Base-by-base conservation (phyloP, 306 rosid genomes). In the Cicer arietinum region DNA sequence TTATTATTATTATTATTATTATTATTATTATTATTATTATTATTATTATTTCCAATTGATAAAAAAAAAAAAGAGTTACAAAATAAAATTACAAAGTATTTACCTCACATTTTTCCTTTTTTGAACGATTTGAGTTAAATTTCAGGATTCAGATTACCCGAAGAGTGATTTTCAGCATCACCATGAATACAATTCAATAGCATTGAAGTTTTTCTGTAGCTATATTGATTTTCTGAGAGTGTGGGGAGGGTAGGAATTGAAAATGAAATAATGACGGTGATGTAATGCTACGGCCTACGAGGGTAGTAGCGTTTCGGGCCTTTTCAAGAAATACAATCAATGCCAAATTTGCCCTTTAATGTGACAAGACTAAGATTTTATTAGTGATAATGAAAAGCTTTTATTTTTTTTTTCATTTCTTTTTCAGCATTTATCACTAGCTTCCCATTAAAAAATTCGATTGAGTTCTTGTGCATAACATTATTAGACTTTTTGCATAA, bases 201-300 rank as follows among this genome's bases (percentile, higher is more conserved):
- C 81, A 71, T 77, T 57, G 61, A 77, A 57, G 71, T 45, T 41
- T 77, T 82, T 65, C 16, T 62, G 77, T 66, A 43, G 68, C 44
- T 41, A 9, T 16, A 20, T 8, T 46, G 76, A 8, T 39, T 54
- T 47, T 45, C 39, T 73, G 75, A 22, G 50, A 59, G 71, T 41
- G 66, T 7, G 69, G 20, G 37, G 37, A 18, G 22, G 37, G 47
- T 20, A 20, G 57, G 57, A 80, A 60, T 1, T 41, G 67, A 30
- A 18, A 41, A 46, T 35, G 37, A 51, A 68, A 80, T 74, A 5
- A 71, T 77, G 59, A 57, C 3, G 0, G 22, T 77, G 79, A 72
- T 72, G 85, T 58, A 51, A 67, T 66, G 74, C 44, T 22, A 40
- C 11, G 35, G 35, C 35, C 3, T 30, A 30, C 35, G 35, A n/a